A percentile compares a stretch with the other conserved stretches of the same genome.
Evolutionary conservation across 2,329 filamentous ascomycete genomes (phyloP).

Genomic region (Pseudopyrenochaeta lycopersici): DNA sequence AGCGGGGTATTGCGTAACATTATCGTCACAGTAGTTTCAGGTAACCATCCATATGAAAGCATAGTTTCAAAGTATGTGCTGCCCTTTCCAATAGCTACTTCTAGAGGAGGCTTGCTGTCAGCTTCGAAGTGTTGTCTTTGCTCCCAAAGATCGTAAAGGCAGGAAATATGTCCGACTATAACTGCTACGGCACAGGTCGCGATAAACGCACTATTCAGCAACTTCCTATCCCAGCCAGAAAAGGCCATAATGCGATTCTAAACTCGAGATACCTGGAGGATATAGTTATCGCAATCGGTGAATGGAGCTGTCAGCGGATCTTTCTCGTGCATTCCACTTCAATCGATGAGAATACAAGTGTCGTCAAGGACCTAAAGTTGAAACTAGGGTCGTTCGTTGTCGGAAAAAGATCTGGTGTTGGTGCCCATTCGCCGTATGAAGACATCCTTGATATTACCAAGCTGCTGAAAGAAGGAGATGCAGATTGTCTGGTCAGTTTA

Average conservation of each 20-base stretch:
- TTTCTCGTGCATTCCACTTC: conserved; percentile 30
- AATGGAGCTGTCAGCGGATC: conserved; percentile 24
- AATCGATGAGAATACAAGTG: conserved; percentile 25
- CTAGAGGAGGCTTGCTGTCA: not conserved
- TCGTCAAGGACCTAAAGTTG: conserved; percentile 21
- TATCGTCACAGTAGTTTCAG: conserved; percentile 5
- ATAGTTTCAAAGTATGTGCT: not conserved
- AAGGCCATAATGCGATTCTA: conserved; percentile 28
- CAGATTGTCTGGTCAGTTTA: conserved; percentile 33
- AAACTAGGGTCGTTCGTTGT: conserved; percentile 25
- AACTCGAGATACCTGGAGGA: conserved; percentile 25
- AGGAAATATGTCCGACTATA: conserved; percentile 5
- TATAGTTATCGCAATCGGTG: conserved; percentile 19
- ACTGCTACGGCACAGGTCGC: not conserved
- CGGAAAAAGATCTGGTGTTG: conserved; percentile 29
- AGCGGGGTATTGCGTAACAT: conserved; percentile 15
- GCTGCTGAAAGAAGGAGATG: conserved; percentile 21
- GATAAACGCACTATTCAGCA: conserved; percentile 29
- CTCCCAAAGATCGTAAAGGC: not conserved
- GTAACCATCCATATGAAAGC: too few species aligned
- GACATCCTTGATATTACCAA: conserved; percentile 30
- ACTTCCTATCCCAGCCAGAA: conserved; percentile 19
- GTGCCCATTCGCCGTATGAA: conserved; percentile 31
- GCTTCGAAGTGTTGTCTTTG: too few species aligned
- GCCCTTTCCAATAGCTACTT: not conserved